phyloP scores from a whole-genome alignment of 768 basidiomycete genomes.

The Tubosaeta sp. region DNA sequence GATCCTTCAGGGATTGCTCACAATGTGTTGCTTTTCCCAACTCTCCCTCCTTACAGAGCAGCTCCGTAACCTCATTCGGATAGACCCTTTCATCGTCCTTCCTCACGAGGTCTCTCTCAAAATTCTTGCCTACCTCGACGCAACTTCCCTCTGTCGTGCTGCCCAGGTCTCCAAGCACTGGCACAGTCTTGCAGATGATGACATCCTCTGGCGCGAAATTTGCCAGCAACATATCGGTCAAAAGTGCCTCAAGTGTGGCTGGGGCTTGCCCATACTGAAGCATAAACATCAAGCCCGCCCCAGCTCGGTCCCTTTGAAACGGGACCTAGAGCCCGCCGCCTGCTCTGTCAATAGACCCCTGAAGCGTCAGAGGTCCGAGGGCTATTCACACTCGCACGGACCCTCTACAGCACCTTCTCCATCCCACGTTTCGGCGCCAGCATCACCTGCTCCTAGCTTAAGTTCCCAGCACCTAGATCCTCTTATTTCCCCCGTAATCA shows the following conservation, averaged over 20 bases:
- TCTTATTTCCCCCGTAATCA: conserved; percentile 32
- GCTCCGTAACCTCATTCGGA: conserved; percentile 86
- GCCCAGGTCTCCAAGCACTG: conserved; percentile 86
- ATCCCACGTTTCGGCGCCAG: conserved; percentile 14
- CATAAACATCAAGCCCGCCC: conserved; percentile 51
- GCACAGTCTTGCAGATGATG: conserved; percentile 89
- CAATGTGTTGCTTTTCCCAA: conserved; percentile 99
- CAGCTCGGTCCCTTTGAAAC: conserved; percentile 37
- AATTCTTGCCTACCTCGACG: conserved; percentile 85
- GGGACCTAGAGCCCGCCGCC: conserved; percentile 33
- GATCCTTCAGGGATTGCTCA: conserved; percentile 93
- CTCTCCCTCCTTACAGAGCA: conserved; percentile 94
- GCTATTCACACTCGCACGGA: background rate
- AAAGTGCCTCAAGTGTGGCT: conserved; percentile 95
- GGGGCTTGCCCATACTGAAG: conserved; percentile 92
- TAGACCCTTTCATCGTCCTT: conserved; percentile 89
- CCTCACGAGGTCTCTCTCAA: conserved; percentile 88
- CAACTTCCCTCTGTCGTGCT: conserved; percentile 87
- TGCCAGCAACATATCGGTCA: conserved; percentile 98
- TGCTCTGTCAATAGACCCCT: conserved; percentile 32
- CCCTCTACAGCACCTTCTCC: conserved; percentile 2
- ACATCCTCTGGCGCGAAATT: conserved; percentile 91
- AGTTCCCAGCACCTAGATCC: conserved; percentile 7
- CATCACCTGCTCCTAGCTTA: conserved; percentile 4
- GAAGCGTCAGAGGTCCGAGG: conserved; percentile 46